Evolutionary conservation across 129 eudicot genomes (phyloP).

Genomic region (Artemisia argyi): DNA sequence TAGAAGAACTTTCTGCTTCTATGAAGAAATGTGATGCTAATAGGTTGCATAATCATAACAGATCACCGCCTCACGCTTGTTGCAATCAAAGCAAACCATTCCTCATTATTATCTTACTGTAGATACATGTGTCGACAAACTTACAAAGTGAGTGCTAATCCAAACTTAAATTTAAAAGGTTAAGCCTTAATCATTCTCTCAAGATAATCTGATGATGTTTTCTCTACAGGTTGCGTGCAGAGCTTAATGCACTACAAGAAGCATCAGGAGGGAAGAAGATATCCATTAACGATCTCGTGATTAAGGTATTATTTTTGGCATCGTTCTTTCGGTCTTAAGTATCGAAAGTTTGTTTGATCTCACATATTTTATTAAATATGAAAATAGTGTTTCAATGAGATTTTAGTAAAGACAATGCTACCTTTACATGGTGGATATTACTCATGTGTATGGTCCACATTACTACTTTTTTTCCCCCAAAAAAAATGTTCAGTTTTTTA

Average conservation of each 20-base stretch:
- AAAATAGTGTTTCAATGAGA: not conserved
- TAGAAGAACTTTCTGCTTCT: not conserved
- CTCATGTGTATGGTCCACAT: too few relatives aligned
- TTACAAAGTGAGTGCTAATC: slow-evolving; percentile 67
- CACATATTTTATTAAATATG: not conserved
- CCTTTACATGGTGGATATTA: too few relatives aligned
- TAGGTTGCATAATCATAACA: slow-evolving; percentile 32
- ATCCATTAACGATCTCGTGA: slow-evolving; percentile 91
- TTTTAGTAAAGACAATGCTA: too few relatives aligned
- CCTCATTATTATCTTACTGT: slow-evolving; percentile 95
- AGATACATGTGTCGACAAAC: slow-evolving; percentile 97
- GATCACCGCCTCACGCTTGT: slow-evolving; percentile 91
- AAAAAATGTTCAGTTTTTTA: too few relatives aligned
- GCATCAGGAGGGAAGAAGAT: slow-evolving; percentile 96
- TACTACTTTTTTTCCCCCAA: too few relatives aligned
- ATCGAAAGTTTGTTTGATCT: not conserved
- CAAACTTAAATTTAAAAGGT: slow-evolving; percentile 2
- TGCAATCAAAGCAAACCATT: slow-evolving; percentile 92
- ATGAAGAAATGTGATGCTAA: slow-evolving; percentile 16
- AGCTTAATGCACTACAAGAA: slow-evolving; percentile 77
- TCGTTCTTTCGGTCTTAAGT: not conserved
- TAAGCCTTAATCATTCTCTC: not conserved
- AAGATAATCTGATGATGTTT: slow-evolving; percentile 12
- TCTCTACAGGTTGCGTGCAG: slow-evolving; percentile 58
- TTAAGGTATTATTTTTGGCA: slow-evolving; percentile 57